Base-by-base conservation (phyloP, 2,329 filamentous ascomycete species). In the Nemania sp. region DNA sequence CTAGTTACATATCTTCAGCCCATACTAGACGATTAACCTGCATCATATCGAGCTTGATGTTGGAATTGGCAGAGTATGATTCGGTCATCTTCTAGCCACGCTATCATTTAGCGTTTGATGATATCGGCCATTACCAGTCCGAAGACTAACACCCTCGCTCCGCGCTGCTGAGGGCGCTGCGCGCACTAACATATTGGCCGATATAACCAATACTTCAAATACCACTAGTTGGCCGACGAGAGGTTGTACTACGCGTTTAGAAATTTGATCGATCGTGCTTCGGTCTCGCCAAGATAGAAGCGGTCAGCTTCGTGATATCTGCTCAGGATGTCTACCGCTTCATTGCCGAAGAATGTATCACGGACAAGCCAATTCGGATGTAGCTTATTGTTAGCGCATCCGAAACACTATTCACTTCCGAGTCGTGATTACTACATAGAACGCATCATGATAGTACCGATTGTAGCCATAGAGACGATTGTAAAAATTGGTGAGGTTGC, bases 111-210 rank as follows among this genome's bases (percentile, higher is more conserved):
- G 31, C 37, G 48, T 46, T n/a, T n/a, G n/a, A 57, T 60, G 40
- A 52, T 51, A 50, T 54, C 48, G 20, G 45, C 41, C 49, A 42
- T 51, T 49, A 53, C 49, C 54, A 46, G 42, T 20, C 30, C 37
- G 37, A 30, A 39, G 31, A 30, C 24, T 28, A 53, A 39, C 52
- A 49, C 48, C 46, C 15, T 56, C 37, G 33, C 44, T 49, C 50
- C 48, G 50, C 54, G 52, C 51, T 43, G 20, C 53, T 47, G 59
- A 56, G 56, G 63, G 52, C 52, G 49, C 44, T 54, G 55, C 54
- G 49, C 59, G 43, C 49, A 48, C 59, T 56, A 44, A 60, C 50
- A 57, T 65, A n/a, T n/a, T n/a, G n/a, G 48, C 57, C 49, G 56
- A 54, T 59, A 30, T 37, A 31, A 52, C 36, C 24, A 19, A 46